phyloP scores from a whole-genome alignment of 2,329 filamentous ascomycete species.

The Epichloe brachyelytri region DNA sequence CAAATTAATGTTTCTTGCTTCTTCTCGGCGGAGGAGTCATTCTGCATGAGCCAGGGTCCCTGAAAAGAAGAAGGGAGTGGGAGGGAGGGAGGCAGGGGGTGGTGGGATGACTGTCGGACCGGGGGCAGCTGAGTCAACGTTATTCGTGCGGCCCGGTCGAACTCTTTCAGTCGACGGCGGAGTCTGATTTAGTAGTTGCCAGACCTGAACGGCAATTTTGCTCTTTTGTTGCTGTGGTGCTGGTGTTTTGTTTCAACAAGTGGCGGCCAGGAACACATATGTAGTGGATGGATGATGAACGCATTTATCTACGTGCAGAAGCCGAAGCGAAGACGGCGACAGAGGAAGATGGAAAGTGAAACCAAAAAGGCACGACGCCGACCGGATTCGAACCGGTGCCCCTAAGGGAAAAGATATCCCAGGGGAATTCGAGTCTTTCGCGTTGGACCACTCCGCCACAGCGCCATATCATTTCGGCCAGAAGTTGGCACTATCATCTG shows the following conservation, averaged over 20 bases:
- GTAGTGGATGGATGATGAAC: too few species aligned
- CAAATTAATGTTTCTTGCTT: background rate
- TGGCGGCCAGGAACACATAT: too few species aligned
- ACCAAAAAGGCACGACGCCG: slow-evolving; percentile 14
- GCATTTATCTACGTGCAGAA: too few species aligned
- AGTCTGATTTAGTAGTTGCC: too few species aligned
- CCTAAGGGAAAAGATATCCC: slow-evolving; percentile 17
- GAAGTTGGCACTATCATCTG: background rate
- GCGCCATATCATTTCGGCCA: slow-evolving; percentile 6
- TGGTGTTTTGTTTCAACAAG: too few species aligned
- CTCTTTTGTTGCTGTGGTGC: too few species aligned
- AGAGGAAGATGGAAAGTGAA: background rate
- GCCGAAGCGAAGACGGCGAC: background rate
- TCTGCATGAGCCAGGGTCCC: background rate
- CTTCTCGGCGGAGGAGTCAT: background rate
- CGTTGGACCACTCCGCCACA: slow-evolving; percentile 21
- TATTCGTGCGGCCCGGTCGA: too few species aligned
- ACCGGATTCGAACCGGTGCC: slow-evolving; percentile 23
- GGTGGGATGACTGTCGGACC: background rate
- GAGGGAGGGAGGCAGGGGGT: background rate
- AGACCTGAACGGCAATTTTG: too few species aligned
- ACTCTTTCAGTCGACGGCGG: too few species aligned
- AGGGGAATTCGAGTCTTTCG: slow-evolving; percentile 17
- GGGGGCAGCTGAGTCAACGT: too few species aligned
- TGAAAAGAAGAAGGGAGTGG: background rate